These are phyloP conservation scores for Alnus rubra DNA, from an alignment of 306 rosid species.

Conservation along the genomic window DNA sequence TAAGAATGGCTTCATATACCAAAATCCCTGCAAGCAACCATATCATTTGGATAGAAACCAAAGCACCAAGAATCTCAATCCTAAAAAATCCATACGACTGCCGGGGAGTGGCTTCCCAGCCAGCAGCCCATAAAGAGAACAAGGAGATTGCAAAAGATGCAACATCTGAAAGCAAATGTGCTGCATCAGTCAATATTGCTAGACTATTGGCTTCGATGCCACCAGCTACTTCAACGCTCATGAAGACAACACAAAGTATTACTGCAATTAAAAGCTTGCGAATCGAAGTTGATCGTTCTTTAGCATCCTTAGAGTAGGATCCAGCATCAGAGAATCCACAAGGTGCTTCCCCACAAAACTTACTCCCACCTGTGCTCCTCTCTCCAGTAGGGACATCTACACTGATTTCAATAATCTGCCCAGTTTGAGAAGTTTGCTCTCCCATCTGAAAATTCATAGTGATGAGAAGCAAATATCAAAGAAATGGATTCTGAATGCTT, in stretches of 20 bases:
- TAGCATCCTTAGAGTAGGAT: constrained; percentile 57
- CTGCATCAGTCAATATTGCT: constrained; percentile 81
- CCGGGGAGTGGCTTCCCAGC: constrained; percentile 85
- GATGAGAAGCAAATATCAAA: not conserved
- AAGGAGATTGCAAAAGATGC: constrained; percentile 80
- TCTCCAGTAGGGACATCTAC: constrained; percentile 34
- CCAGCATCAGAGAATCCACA: constrained; percentile 69
- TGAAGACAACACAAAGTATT: constrained; percentile 64
- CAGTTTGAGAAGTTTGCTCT: constrained; percentile 33
- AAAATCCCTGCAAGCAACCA: constrained; percentile 79
- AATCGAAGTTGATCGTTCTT: constrained; percentile 64
- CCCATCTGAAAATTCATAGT: constrained; percentile 53
- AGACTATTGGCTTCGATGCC: constrained; percentile 83
- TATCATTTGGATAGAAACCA: constrained; percentile 75
- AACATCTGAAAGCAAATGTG: constrained; percentile 80
- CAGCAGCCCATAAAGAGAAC: constrained; percentile 77
- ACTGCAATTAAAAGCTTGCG: constrained; percentile 70
- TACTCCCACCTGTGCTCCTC: constrained; percentile 40
- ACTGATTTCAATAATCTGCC: constrained; percentile 55
- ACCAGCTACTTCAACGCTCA: constrained; percentile 67
- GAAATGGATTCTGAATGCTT: not conserved
- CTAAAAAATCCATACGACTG: constrained; percentile 78
- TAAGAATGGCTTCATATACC: constrained; percentile 69
- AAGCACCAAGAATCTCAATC: constrained; percentile 78
- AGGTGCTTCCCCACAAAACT: constrained; percentile 70